These are phyloP conservation scores for Knoxdaviesia proteae DNA, from an alignment of 2,329 filamentous ascomycete genomes.

Conservation along the genomic window DNA sequence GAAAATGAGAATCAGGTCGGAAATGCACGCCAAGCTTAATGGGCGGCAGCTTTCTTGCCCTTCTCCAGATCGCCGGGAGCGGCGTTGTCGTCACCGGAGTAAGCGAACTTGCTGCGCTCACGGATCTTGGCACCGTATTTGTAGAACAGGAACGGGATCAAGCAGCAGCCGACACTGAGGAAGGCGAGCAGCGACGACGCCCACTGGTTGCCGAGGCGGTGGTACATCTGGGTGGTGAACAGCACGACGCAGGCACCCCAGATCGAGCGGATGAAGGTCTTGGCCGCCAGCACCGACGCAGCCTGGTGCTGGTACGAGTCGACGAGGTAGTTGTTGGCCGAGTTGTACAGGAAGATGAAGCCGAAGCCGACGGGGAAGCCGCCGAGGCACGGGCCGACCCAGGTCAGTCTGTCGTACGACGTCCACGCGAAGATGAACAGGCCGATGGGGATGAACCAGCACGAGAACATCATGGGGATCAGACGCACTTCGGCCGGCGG, in stretches of 20 bases:
- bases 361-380: slow-evolving; percentile 57
- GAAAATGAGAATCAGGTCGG: no score
- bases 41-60: background rate
- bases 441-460: slow-evolving; percentile 46
- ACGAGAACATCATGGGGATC: slow-evolving; percentile 63
- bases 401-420: slow-evolving; percentile 42
- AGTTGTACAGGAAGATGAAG: slow-evolving; percentile 70
- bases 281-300: slow-evolving; percentile 60
- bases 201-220: slow-evolving; percentile 53
- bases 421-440: slow-evolving; percentile 39
- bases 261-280: slow-evolving; percentile 60
- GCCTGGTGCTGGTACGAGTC: slow-evolving; percentile 50
- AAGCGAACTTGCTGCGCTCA: slow-evolving; percentile 50
- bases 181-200: slow-evolving; percentile 54
- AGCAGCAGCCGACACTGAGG: slow-evolving; percentile 56
- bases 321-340: slow-evolving; percentile 54
- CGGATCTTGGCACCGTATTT: slow-evolving; percentile 54
- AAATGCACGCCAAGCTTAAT: no score
- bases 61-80: slow-evolving; percentile 2
- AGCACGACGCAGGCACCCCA: slow-evolving; percentile 63
- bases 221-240: slow-evolving; percentile 68
- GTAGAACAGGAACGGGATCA: slow-evolving; percentile 70
- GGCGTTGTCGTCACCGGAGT: slow-evolving; percentile 31
- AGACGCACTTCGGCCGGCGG: slow-evolving; percentile 61
- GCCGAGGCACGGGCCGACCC: slow-evolving; percentile 52